Base-by-base conservation (phyloP, 2,329 filamentous ascomycete genomes). In the Cladosporium halotolerans region DNA sequence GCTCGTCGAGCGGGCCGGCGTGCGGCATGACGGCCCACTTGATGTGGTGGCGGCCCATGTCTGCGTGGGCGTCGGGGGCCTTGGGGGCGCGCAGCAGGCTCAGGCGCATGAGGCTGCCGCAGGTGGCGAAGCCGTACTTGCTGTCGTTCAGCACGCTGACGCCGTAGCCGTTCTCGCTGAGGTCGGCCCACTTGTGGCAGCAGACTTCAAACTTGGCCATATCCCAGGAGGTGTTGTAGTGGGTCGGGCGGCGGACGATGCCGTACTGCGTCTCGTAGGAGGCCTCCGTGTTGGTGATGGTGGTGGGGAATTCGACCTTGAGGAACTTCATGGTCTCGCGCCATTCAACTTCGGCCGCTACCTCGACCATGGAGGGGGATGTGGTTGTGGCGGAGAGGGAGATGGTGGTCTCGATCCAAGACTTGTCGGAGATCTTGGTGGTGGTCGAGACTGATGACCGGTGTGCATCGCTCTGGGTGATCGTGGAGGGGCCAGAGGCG, bases 181-280 rank as follows among this genome's bases (percentile, higher is more conserved):
- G 75, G 70, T 96, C 91, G 9, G 91, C 91, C 76, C 89, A 96
- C 68, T 91, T 92, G 75, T 96, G 91, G 69, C 88, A 92, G 77
- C 90, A 96, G 48, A 96, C 91, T 74, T 96, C 91, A 63, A 96
- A 96, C 66, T 96, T 96, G 65, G 91, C 91, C 90, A 95, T 95
- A 66, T 96, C 90, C 90, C 90, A 96, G 61, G 82, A 86, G 3
- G 93, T 99, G 74, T 99, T 99, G 79, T 96, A 97, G 73, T 99
- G 93, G 0, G 93, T 99, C 2, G 93, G 92, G 31, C 93, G 82
- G 61, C 83, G 83, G 58, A 93, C 85, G 61, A 96, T 83, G 62
- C 92, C 92, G 66, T 89, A 97, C 64, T 96, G 91, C 7, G 89
- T 95, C 71, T 99, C 93, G 69, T 99, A 99, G 10, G 84, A 88